Percentiles rank a stretch among this genome's conserved stretches.
These are phyloP conservation scores for Silene noctiflora DNA, from an alignment of 179 eudicot species.

Conservation along the genomic window DNA sequence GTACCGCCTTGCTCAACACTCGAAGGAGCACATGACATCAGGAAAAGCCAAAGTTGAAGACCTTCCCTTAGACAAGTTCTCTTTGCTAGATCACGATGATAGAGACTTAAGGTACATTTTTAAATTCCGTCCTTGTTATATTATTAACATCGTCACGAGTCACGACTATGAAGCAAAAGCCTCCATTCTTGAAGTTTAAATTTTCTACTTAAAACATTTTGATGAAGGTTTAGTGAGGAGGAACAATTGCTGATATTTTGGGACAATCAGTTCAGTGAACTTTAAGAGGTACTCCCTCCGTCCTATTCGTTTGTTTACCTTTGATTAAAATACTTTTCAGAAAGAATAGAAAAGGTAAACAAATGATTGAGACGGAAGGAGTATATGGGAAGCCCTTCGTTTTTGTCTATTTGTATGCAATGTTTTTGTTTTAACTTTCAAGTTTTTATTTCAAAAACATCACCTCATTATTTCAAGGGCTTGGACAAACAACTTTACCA, in stretches of 20 bases:
- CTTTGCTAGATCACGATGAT: constrained; percentile 24
- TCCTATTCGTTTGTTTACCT: no score
- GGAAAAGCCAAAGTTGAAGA: constrained; percentile 27
- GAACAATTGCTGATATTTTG: constrained; percentile 11
- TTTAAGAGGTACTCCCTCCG: constrained; percentile 12
- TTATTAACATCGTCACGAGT: neutral
- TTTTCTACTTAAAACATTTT: constrained; percentile 2
- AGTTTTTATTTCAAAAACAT: neutral
- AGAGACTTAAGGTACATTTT: constrained; percentile 32
- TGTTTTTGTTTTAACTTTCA: neutral
- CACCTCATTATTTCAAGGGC: no score
- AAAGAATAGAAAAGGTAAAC: no score
- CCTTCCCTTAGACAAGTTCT: constrained; percentile 28
- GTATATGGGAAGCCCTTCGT: constrained; percentile 7
- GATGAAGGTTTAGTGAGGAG: constrained; percentile 13
- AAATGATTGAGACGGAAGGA: no score
- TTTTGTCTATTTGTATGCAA: neutral
- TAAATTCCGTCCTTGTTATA: neutral
- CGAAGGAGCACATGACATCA: constrained; percentile 32
- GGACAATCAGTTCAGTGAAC: constrained; percentile 9
- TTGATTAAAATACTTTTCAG: no score
- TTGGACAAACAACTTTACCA: no score
- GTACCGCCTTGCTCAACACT: constrained; percentile 71
- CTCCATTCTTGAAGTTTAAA: neutral
- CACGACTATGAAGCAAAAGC: neutral